These are phyloP conservation scores for Rhodotorula mucilaginosa DNA, from an alignment of 1,284 basidiomycete genomes.

Conservation along the genomic window DNA sequence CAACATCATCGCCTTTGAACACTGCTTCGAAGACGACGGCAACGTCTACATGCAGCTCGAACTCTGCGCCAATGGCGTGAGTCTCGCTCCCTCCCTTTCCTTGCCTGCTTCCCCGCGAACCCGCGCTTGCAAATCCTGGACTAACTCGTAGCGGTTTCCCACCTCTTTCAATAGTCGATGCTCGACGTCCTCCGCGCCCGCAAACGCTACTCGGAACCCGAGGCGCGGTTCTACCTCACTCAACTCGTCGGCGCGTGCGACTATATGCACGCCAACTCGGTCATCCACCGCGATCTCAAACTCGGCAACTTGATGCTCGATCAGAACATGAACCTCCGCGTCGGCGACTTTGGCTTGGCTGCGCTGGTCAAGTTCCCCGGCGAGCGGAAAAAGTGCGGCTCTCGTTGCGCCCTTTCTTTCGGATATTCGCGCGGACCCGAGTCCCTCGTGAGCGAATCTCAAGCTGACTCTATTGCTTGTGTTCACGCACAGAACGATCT, in stretches of 20 bases:
- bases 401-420: background rate
- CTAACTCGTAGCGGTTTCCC: background rate
- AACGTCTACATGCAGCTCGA: conserved; percentile 98
- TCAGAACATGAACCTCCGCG: conserved; percentile 87
- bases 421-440: too few relatives aligned
- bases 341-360: conserved; percentile 95
- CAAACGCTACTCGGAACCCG: conserved; percentile 84
- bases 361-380: conserved; percentile 94
- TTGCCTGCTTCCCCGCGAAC: too few relatives aligned
- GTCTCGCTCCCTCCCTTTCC: conserved; percentile 36
- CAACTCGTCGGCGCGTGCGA: conserved; percentile 93
- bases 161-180: conserved; percentile 51
- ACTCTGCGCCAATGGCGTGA: conserved; percentile 77
- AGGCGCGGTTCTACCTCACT: conserved; percentile 86
- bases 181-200: conserved; percentile 90
- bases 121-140: too few relatives aligned
- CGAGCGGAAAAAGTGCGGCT: conserved; percentile 80
- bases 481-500: conserved; percentile 67
- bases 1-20: conserved; percentile 87
- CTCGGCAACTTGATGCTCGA: conserved; percentile 95
- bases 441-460: background rate
- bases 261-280: conserved; percentile 88
- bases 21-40: conserved; percentile 92
- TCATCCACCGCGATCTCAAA: conserved; percentile 95
- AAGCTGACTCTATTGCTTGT: background rate